Conservation (phyloP, 805 yeast species). For the Saccharomycopsis oosterbeekiorum region DNA sequence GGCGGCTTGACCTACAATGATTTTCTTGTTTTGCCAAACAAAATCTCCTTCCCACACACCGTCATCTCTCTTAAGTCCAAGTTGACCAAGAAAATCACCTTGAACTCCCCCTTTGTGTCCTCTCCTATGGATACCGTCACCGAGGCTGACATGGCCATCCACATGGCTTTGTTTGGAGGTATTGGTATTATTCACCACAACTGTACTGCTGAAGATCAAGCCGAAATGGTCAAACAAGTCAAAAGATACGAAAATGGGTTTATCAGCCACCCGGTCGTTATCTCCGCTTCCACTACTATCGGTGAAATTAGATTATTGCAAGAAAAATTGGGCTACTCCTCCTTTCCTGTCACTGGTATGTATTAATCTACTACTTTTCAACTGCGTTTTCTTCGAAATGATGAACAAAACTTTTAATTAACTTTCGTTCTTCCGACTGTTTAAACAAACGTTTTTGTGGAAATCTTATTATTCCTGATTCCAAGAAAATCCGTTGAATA, state of each 20-base stretch:
- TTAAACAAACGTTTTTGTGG: slow-evolving; percentile 97
- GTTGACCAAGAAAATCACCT: slow-evolving; percentile 82
- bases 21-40: slow-evolving; percentile 90
- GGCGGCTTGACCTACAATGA: slow-evolving; percentile 98
- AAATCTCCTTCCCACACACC: slow-evolving; percentile 78
- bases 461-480: slow-evolving; percentile 29
- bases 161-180: slow-evolving; percentile 98
- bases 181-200: slow-evolving; percentile 98
- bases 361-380: slow-evolving; percentile 25
- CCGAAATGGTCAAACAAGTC: slow-evolving; percentile 94
- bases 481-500: no score
- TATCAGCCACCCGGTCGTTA: slow-evolving; percentile 87
- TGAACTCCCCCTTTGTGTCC: slow-evolving; percentile 91
- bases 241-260: slow-evolving; percentile 97
- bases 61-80: slow-evolving; percentile 71
- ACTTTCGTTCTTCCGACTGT: slow-evolving; percentile 99
- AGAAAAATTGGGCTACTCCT: slow-evolving; percentile 76
- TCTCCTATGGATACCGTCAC: slow-evolving; percentile 99
- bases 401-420: slow-evolving; percentile 49
- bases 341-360: slow-evolving; percentile 99
- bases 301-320: slow-evolving; percentile 70
- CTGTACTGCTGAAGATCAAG: slow-evolving; percentile 94
- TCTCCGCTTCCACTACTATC: slow-evolving; percentile 67
- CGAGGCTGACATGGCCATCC: slow-evolving; percentile 93
- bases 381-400: slow-evolving; percentile 27